phyloP scores from a whole-genome alignment of 306 rosid genomes.

The Casuarina cunninghamiana region DNA sequence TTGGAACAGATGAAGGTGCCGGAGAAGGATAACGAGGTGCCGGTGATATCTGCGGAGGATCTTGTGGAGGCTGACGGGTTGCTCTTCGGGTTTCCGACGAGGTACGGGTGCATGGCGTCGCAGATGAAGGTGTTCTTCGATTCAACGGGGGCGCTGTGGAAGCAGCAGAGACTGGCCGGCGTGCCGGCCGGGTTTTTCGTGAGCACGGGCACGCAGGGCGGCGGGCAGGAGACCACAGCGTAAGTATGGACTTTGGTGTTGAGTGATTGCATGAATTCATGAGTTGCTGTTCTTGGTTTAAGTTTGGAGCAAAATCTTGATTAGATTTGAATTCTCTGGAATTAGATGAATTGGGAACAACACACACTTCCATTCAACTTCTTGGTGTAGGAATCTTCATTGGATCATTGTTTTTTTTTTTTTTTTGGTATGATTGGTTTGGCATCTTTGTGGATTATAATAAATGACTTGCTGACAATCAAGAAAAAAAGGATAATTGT shows the following conservation, averaged over 20 bases:
- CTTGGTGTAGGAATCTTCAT: not conserved
- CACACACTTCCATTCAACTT: not conserved
- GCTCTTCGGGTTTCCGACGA: constrained; percentile 74
- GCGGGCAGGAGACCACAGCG: constrained; percentile 89
- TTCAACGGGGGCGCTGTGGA: constrained; percentile 58
- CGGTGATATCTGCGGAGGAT: constrained; percentile 52
- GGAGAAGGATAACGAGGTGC: constrained; percentile 41
- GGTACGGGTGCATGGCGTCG: constrained; percentile 72
- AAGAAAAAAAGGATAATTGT: not conserved
- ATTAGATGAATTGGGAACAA: not conserved
- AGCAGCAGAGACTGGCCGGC: constrained; percentile 69
- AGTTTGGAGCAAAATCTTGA: not conserved
- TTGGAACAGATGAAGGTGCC: constrained; percentile 71
- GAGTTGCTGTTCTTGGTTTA: not conserved
- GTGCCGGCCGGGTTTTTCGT: constrained; percentile 77
- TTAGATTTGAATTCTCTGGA: not conserved
- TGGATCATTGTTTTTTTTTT: not conserved
- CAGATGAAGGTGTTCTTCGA: constrained; percentile 81
- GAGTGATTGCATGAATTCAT: not conserved
- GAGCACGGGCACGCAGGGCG: constrained; percentile 83
- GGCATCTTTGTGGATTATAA: not conserved
- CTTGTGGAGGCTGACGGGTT: constrained; percentile 76
- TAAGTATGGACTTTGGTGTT: constrained; percentile 34
- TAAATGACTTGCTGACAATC: not conserved
- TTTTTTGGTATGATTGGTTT: not conserved